phyloP scores from a whole-genome alignment of 2,329 filamentous ascomycete species.

The Grosmannia clavigera region DNA sequence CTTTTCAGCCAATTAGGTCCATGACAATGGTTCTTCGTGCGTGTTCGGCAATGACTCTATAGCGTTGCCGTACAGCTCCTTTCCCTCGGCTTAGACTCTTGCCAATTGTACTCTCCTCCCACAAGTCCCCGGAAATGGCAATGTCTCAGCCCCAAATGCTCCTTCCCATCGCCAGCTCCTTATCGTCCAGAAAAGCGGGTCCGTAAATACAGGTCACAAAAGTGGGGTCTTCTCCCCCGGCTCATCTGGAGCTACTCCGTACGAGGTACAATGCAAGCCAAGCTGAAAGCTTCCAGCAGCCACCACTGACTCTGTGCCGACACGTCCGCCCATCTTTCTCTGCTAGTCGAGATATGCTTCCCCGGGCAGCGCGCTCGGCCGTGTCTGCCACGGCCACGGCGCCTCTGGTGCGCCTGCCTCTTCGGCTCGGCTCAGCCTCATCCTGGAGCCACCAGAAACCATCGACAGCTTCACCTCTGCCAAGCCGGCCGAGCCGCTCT shows the following conservation, averaged over 20 bases:
- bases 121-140: too few relatives aligned
- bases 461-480: not conserved
- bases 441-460: not conserved
- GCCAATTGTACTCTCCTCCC: too few relatives aligned
- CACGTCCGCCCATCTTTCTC: not conserved
- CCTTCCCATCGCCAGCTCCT: too few relatives aligned
- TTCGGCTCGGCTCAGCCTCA: not conserved
- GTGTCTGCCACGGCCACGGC: not conserved
- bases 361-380: not conserved
- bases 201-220: not conserved
- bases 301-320: not conserved
- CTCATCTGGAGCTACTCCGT: too few relatives aligned
- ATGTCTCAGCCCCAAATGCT: too few relatives aligned
- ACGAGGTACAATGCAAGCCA: not conserved
- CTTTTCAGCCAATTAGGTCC: too few relatives aligned
- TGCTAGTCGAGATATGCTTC: not conserved
- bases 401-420: not conserved
- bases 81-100: too few relatives aligned
- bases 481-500: too few relatives aligned
- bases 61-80: too few relatives aligned
- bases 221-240: not conserved
- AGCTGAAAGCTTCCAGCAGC: not conserved
- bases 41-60: too few relatives aligned
- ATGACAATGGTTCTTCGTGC: too few relatives aligned
- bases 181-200: not conserved